Conservation (phyloP, 2,329 filamentous ascomycete genomes). For the Fusarium pseudocircinatum region DNA sequence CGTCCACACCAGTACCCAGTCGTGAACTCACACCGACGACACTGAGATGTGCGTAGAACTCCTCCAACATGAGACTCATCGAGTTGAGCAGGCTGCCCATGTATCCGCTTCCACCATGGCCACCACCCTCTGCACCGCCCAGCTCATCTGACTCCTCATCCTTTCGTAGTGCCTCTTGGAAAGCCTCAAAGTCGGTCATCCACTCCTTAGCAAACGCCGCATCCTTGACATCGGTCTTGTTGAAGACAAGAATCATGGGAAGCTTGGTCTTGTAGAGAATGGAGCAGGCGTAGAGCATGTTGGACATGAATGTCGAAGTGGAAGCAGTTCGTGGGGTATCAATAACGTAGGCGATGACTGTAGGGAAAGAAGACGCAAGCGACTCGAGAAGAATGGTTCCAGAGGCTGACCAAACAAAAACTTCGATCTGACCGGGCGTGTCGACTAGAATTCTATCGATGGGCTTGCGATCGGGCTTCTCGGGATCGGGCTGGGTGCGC, state of each 20-base stretch:
- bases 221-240: constrained; percentile 97
- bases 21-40: constrained; percentile 94
- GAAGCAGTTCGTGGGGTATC: constrained; percentile 94
- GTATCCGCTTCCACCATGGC: constrained; percentile 84
- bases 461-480: constrained; percentile 67
- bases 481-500: constrained; percentile 73
- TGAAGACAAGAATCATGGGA: constrained; percentile 98
- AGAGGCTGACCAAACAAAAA: constrained; percentile 97
- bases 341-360: constrained; percentile 96
- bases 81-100: constrained; percentile 96
- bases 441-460: constrained; percentile 91
- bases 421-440: constrained; percentile 97
- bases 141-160: constrained; percentile 84
- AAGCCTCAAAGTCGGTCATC: constrained; percentile 99
- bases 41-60: constrained; percentile 94
- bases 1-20: constrained; percentile 89
- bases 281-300: constrained; percentile 99
- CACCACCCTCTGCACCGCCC: constrained; percentile 75
- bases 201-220: constrained; percentile 93
- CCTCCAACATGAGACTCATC: constrained; percentile 97
- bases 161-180: constrained; percentile 82
- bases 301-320: constrained; percentile 98
- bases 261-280: constrained; percentile 99
- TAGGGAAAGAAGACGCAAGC: constrained; percentile 92
- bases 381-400: constrained; percentile 94